Evolutionary conservation across 2,329 filamentous ascomycete species (phyloP).

Genomic region (Botrytis tulipae): DNA sequence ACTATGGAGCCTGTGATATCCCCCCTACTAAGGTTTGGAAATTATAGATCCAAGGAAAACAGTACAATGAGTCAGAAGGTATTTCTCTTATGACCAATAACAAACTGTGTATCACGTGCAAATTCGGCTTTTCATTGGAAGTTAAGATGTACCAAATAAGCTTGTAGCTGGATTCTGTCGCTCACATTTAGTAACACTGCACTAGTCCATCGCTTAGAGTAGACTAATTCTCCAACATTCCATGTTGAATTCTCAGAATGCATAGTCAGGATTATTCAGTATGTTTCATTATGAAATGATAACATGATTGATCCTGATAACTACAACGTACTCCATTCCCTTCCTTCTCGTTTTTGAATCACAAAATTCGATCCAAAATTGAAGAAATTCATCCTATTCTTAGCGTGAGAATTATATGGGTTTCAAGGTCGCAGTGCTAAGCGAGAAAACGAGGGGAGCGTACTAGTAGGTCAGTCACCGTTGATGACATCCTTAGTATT

Average conservation of each 20-base stretch:
- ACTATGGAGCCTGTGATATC: too few relatives aligned
- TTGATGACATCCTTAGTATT: not conserved
- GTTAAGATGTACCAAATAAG: not conserved
- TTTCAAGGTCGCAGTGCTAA: not conserved
- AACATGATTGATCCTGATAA: not conserved
- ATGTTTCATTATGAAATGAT: not conserved
- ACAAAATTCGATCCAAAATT: not conserved
- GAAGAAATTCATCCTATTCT: not conserved
- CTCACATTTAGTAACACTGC: not conserved
- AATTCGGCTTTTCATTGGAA: not conserved
- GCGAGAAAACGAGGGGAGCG: not conserved
- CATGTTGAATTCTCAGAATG: not conserved
- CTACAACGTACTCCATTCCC: not conserved
- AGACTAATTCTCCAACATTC: not conserved
- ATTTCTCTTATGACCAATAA: not conserved
- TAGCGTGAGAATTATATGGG: not conserved
- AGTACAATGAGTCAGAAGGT: not conserved
- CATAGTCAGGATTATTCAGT: not conserved
- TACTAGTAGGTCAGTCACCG: too few relatives aligned
- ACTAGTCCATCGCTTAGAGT: not conserved
- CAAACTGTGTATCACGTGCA: not conserved
- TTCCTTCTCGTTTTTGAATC: not conserved
- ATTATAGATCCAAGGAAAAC: not conserved
- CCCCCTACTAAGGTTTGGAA: not conserved
- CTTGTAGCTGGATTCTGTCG: not conserved